These are phyloP conservation scores for Durio zibethinus DNA, from an alignment of 345 rosid genomes.

Conservation along the genomic window DNA sequence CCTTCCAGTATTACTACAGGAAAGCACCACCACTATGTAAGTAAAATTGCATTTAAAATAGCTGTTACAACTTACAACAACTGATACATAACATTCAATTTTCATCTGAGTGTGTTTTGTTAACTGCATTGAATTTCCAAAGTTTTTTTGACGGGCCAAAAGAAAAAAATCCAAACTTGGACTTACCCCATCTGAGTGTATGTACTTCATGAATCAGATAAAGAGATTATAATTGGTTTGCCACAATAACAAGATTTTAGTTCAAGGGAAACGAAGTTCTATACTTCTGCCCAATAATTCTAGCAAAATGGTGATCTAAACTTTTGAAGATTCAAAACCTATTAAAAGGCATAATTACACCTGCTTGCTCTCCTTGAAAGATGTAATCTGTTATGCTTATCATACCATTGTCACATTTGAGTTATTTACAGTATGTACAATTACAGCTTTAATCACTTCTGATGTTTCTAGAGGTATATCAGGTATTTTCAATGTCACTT, in stretches of 20 bases:
- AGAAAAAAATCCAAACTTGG: neutral
- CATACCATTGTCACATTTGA: neutral
- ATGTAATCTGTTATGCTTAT: neutral
- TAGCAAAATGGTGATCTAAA: neutral
- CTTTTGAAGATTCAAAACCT: neutral
- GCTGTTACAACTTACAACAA: constrained; percentile 2
- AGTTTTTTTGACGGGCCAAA: no score
- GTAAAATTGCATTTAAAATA: neutral
- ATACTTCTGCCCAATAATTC: neutral
- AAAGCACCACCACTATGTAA: constrained; percentile 13
- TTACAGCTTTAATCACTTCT: neutral
- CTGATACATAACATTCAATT: neutral
- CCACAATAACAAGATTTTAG: neutral
- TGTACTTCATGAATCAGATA: neutral
- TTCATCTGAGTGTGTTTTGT: neutral
- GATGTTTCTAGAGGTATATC: neutral
- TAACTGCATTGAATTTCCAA: neutral
- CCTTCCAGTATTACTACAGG: constrained; percentile 79
- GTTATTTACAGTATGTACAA: neutral
- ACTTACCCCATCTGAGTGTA: neutral
- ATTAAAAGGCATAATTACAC: neutral
- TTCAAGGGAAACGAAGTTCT: neutral
- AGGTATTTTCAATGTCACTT: neutral
- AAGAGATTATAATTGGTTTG: neutral
- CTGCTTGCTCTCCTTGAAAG: neutral